Evolutionary conservation across 1,284 basidiomycete species (phyloP).

Genomic region (Boletus smithii): DNA sequence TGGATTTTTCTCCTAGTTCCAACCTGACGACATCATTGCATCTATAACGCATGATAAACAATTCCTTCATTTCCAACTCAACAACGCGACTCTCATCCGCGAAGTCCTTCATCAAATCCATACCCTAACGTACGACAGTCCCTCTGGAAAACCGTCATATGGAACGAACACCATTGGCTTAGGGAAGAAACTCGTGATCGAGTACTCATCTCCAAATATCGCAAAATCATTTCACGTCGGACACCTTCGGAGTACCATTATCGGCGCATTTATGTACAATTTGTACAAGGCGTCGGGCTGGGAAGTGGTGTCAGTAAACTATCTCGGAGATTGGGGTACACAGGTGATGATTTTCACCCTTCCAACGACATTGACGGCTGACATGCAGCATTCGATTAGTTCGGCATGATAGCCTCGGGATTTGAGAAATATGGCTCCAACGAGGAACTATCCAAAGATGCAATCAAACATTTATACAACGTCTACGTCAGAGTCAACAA

Average conservation of each 20-base stretch:
- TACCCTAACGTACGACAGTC: constrained; percentile 60
- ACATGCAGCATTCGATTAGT: constrained; percentile 39
- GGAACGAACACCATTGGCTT: constrained; percentile 73
- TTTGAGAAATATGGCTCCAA: constrained; percentile 91
- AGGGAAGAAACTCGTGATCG: constrained; percentile 79
- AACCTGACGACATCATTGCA: constrained; percentile 65
- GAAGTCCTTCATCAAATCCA: constrained; percentile 83
- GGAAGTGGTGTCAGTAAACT: constrained; percentile 91
- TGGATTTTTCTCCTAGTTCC: constrained; percentile 46
- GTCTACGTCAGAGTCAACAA: constrained; percentile 94
- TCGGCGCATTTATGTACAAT: constrained; percentile 92
- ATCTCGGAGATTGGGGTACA: constrained; percentile 93
- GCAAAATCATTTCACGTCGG: constrained; percentile 99
- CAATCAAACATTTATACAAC: constrained; percentile 94
- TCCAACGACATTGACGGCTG: background rate
- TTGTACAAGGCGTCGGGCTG: constrained; percentile 92
- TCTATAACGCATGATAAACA: constrained; percentile 68
- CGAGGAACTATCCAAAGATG: constrained; percentile 79
- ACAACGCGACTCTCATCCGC: constrained; percentile 69
- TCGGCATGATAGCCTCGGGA: constrained; percentile 88
- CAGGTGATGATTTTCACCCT: constrained; percentile 52
- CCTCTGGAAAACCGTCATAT: constrained; percentile 59
- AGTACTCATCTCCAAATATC: constrained; percentile 97
- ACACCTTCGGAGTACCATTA: constrained; percentile 95
- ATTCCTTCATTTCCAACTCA: constrained; percentile 82